These are phyloP conservation scores for Yarrowia bubula DNA, from an alignment of 805 yeast species.

Conservation along the genomic window DNA sequence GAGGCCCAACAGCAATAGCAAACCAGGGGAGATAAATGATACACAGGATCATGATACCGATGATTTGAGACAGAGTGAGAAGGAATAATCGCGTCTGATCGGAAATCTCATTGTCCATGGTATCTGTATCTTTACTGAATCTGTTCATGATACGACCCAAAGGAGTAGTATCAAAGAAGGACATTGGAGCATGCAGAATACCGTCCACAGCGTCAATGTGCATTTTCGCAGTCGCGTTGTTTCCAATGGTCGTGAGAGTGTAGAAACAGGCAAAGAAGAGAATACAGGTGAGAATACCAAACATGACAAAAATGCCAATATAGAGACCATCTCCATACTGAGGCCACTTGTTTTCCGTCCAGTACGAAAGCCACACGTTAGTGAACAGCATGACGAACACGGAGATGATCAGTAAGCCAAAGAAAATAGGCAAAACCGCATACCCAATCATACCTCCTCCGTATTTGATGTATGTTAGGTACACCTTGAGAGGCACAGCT, in stretches of 20 bases:
- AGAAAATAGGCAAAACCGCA: constrained; percentile 38
- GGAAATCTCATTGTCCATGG: constrained; percentile 64
- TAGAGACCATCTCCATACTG: constrained; percentile 48
- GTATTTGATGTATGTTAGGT: constrained; percentile 50
- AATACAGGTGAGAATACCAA: constrained; percentile 53
- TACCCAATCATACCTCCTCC: constrained; percentile 52
- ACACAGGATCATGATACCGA: constrained; percentile 59
- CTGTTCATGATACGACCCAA: constrained; percentile 75
- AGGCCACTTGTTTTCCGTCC: constrained; percentile 55
- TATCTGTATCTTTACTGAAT: constrained; percentile 77
- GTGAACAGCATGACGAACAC: constrained; percentile 58
- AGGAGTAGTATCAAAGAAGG: constrained; percentile 74
- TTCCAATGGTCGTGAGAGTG: constrained; percentile 43
- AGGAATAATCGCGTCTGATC: constrained; percentile 57
- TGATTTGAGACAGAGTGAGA: constrained; percentile 49
- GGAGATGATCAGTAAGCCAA: constrained; percentile 39
- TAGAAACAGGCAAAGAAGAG: constrained; percentile 46
- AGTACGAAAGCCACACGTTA: constrained; percentile 72
- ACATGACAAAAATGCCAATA: constrained; percentile 51
- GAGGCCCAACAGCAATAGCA: constrained; percentile 57
- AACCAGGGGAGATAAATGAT: constrained; percentile 67
- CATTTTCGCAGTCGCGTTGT: constrained; percentile 52
- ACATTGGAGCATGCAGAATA: constrained; percentile 70
- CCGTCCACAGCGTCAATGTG: constrained; percentile 56
- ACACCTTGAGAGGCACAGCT: constrained; percentile 43